Conservation (phyloP, 768 basidiomycete species). For the Naganishia vaughanmartiniae region DNA sequence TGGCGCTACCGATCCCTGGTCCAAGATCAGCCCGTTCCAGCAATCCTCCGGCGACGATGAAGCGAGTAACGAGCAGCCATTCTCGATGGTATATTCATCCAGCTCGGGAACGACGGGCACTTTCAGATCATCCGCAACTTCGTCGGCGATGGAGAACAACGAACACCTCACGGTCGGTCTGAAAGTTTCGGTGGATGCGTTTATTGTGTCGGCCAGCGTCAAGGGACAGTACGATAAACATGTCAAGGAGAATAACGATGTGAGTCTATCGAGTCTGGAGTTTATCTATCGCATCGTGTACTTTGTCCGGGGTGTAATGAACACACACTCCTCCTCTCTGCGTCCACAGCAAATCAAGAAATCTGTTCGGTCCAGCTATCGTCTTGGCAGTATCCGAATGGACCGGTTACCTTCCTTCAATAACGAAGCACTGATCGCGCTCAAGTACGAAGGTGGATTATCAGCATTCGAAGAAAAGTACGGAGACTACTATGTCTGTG, state of each 20-base stretch:
- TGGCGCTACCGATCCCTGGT: background rate
- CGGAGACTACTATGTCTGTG: background rate
- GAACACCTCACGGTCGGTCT: background rate
- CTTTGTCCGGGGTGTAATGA: background rate
- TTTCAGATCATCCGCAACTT: background rate
- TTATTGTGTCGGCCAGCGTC: background rate
- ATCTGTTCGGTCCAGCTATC: background rate
- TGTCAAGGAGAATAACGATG: background rate
- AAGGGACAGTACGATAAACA: background rate
- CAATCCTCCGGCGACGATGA: background rate
- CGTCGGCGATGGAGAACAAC: background rate
- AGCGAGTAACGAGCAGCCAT: background rate
- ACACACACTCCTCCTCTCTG: background rate
- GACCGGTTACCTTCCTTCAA: background rate
- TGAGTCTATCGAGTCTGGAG: background rate
- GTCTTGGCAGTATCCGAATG: background rate
- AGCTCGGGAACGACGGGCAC: background rate
- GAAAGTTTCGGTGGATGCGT: background rate
- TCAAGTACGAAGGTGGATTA: background rate
- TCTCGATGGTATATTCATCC: background rate
- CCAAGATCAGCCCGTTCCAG: background rate
- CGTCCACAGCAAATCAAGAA: background rate
- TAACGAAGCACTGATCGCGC: background rate
- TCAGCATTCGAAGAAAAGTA: background rate
- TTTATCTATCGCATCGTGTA: background rate